Conservation (phyloP, 192 early-diverging fungal species). For the Fimicolochytrium jonesii region DNA sequence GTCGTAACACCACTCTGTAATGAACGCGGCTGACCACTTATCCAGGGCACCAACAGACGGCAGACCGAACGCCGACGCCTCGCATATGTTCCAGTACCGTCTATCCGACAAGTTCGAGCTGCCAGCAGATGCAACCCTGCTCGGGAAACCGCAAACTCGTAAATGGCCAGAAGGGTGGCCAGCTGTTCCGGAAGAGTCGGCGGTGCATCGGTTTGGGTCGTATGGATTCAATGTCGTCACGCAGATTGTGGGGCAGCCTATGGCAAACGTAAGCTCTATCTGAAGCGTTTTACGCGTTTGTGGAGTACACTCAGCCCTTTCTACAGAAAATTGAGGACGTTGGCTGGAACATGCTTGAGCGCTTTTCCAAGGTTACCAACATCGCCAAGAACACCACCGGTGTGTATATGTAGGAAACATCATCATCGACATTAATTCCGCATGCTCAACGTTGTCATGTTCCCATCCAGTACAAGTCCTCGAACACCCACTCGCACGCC, state of each 20-base stretch:
- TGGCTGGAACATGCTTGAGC: constrained; percentile 45
- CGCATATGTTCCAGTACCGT: no score
- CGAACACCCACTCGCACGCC: constrained; percentile 49
- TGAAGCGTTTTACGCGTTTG: not conserved
- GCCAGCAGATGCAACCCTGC: not conserved
- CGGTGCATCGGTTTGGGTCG: constrained; percentile 38
- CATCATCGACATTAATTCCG: not conserved
- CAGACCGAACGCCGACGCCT: no score
- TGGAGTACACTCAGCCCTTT: not conserved
- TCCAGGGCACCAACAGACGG: no score
- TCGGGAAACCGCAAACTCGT: not conserved
- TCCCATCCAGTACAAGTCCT: constrained; percentile 42
- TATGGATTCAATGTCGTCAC: constrained; percentile 35
- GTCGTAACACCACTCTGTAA: no score
- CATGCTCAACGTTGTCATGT: not conserved
- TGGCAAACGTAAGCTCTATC: constrained; percentile 32
- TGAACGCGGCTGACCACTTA: no score
- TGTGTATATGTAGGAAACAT: no score
- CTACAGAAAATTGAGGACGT: constrained; percentile 42
- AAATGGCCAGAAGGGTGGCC: constrained; percentile 30
- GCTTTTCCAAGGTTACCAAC: constrained; percentile 44
- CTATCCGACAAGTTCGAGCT: not conserved
- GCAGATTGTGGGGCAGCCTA: constrained; percentile 29
- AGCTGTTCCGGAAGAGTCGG: constrained; percentile 24
- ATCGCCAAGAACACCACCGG: constrained; percentile 38